Base-by-base conservation (phyloP, 169 alveolate genomes). In the Plasmodium vivax region DNA sequence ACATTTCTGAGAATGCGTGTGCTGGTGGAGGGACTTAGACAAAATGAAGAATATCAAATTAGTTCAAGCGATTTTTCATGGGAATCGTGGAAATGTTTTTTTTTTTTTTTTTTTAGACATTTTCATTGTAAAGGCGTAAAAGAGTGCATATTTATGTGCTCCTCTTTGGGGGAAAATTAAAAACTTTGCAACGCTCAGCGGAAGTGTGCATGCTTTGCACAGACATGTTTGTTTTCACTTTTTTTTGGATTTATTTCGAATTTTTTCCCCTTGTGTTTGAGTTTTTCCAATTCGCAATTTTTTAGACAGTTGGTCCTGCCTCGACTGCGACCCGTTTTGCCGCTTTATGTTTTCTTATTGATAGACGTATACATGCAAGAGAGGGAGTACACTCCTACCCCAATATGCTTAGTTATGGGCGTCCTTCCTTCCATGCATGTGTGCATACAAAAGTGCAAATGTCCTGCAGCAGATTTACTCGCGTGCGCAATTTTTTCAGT, bases 301-400 rank as follows among this genome's bases (percentile, higher is more conserved):
- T 68, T 23, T 68, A 68, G 43, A 68, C 43, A 30, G 16, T 68
- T 19, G 77, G 43, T 23, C 77, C 41, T 68, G 77, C 38, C 38
- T 68, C 77, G 38, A 19, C 77, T 30, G 38, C 5, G 71, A 54
- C 51, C 72, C 84, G n/a, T 79, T 79, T 79, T 79, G 16, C 72
- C 32, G 84, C 84, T 79, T 79, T 79, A 68, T 68, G 77, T 68
- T 68, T 30, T 68, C 77, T 8, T 68, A 68, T 68, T 68, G 14
- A 68, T 43, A 27, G 23, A 43, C 68, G 51, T 41, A 83, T 83
- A 62, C 16, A 58, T 83, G 30, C 47, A 62, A 62, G 68, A 41
- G 62, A 14, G 45, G 41, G 62, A 62, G 72, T 83, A 83, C 36
- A 34, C 16, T 47, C 56, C 45, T 81, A 7, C 27, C 27, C 27